Conservation (phyloP, 2,329 filamentous ascomycete genomes). For the Aspergillus ruber region DNA sequence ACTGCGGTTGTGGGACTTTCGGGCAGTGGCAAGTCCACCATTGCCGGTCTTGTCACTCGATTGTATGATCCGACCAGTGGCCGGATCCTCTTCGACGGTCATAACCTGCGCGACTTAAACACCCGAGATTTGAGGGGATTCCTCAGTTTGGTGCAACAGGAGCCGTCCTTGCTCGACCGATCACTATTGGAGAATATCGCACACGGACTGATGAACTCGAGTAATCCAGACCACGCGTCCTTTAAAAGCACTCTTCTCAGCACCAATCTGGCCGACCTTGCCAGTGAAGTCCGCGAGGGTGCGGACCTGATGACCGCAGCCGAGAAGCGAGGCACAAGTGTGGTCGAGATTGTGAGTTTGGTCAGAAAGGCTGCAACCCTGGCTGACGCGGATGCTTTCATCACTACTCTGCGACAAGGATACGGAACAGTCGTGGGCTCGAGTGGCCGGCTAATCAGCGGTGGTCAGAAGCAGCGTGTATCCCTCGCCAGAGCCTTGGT, state of each 20-base stretch:
- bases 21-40: conserved; percentile 49
- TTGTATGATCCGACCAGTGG: conserved; percentile 32
- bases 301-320: conserved; percentile 7
- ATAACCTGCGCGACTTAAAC: conserved; percentile 26
- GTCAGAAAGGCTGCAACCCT: too few relatives aligned
- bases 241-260: conserved; percentile 20
- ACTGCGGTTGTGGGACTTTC: conserved; percentile 46
- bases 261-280: conserved; percentile 19
- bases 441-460: conserved; percentile 33
- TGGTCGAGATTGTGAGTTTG: too few relatives aligned
- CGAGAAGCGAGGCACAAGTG: too few relatives aligned
- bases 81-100: conserved; percentile 21
- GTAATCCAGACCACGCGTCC: conserved; percentile 16
- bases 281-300: conserved; percentile 19
- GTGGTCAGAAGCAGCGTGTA: conserved; percentile 83
- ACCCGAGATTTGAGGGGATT: conserved; percentile 28
- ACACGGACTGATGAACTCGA: conserved; percentile 40
- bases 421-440: conserved; percentile 30
- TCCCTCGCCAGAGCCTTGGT: conserved; percentile 81
- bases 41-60: conserved; percentile 30
- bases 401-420: conserved; percentile 18
- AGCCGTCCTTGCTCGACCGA: conserved; percentile 46
- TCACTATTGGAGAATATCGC: conserved; percentile 52
- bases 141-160: conserved; percentile 44
- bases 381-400: conserved; percentile 23